Base-by-base conservation (phyloP, 176 grass and related monocot species). In the Phoenix roebelenii region DNA sequence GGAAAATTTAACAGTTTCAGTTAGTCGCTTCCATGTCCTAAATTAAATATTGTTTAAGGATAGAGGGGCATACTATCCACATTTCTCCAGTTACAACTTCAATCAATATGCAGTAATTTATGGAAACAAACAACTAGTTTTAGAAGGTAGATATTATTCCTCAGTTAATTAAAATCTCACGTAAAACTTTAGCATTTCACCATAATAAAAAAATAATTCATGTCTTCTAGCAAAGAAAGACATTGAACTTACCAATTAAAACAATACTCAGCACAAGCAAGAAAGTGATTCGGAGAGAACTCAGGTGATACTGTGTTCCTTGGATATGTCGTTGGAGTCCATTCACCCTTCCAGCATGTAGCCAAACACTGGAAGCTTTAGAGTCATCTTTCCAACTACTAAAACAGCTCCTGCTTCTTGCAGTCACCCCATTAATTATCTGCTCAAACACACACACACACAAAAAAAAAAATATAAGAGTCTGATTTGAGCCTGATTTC, bases 231-330 rank as follows among this genome's bases (percentile, higher is more conserved):
- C 23, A 15, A 60, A 51, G 1, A 52, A 16, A 25, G 35, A 63
- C 9, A 23, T 16, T 24, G 50, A 72, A 90, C 91, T 90, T 54
- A 89, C 91, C 86, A 32, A 95, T 90, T 58, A 95, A 74, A 73
- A 95, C 71, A 76, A 87, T 85, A 57, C 86, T 87, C 77, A 96
- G 74, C 71, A 87, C 63, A 61, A 96, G 80, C 48, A 90, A 57
- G 29, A 96, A 77, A 24, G 83, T 85, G 58, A 86, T 69, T 32
- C 69, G 71, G 70, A 95, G 67, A 39, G 86, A 87, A 19, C 56
- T 83, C 73, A 66, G 69, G 23, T 30, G 76, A 7, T 79, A 70
- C 58, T 84, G 80, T 22, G 73, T 61, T 25, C 81, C 57, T 44
- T 77, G 86, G 56, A 81, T 65, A 48, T 89, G 25, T 49, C 59